Base-by-base conservation (phyloP, 345 rosid species). In the Eucalyptus albens region DNA sequence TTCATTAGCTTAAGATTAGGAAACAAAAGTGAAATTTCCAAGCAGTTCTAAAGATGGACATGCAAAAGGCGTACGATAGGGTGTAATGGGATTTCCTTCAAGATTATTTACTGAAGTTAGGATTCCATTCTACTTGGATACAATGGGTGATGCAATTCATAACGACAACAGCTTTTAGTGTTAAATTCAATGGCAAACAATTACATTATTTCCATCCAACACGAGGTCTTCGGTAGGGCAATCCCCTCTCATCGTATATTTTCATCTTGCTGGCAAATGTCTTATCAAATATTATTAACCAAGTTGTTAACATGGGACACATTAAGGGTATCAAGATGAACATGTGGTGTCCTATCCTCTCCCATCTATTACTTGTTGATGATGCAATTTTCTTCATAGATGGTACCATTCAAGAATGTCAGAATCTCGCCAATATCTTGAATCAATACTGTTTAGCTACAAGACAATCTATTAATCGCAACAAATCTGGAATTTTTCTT, bases 151-250 rank as follows among this genome's bases (percentile, higher is more conserved):
- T 56, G 29, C 62, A 56, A 56, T 56, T 3, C 5, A 11, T 56
- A 22, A 9, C 0, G 11, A 24, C 13, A 5, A 22, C 27, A 9
- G 24, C 62, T 11, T 56, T 22, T 10, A 24, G 29, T 24, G 29
- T 56, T 26, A 24, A 24, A 56, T 24, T 56, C 12, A 56, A 56
- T 56, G 62, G 62, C 3, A 1, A 56, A 24, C 29, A 4, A 8
- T 22, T 56, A 56, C 29, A 26, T 10, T 56, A 56, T 24, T 56
- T 56, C 29, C 12, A 56, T 9, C 29, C 62, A 56, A 22, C 29
- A 10, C 0, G 1, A 1, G 62, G 62, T 4, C 26, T 56, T 22
- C 0, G 62, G 6, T 3, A 56, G 1, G 29, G 62, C 5, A 6
- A 24, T 26, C 62, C 62, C 2, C 62, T 56, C 27, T 56, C 62